These are phyloP conservation scores for Flaveria trinervia DNA, from an alignment of 129 eudicot genomes.

Conservation along the genomic window DNA sequence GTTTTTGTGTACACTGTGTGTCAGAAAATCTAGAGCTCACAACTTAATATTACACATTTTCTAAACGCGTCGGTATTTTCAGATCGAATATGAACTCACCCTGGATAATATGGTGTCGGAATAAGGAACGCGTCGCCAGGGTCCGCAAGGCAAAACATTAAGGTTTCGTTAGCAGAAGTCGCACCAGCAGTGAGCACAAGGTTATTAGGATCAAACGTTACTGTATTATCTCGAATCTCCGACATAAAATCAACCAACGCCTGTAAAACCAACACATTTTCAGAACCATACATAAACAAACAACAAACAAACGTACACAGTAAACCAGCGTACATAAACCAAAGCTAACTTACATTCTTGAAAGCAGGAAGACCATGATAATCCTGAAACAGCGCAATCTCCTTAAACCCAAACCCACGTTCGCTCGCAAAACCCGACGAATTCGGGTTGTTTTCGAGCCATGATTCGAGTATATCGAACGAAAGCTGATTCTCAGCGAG, in stretches of 20 bases:
- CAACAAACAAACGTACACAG: too few relatives aligned
- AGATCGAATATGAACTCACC: not conserved
- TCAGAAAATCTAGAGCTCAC: too few relatives aligned
- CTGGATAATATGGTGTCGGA: constrained; percentile 94
- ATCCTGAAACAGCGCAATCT: constrained; percentile 93
- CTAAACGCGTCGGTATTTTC: not conserved
- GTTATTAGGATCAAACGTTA: constrained; percentile 54
- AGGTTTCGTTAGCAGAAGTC: constrained; percentile 73
- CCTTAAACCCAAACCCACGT: constrained; percentile 64
- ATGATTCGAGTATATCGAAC: constrained; percentile 75
- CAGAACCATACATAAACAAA: not conserved
- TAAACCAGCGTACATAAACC: not conserved
- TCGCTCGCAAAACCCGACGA: constrained; percentile 53
- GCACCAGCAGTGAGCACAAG: constrained; percentile 82
- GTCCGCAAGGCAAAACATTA: constrained; percentile 71
- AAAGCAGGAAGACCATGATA: constrained; percentile 96
- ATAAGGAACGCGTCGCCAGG: constrained; percentile 76
- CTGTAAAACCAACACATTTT: constrained; percentile 34
- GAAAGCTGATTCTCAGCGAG: constrained; percentile 96
- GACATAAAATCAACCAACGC: constrained; percentile 66
- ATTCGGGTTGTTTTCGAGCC: constrained; percentile 67
- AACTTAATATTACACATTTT: too few relatives aligned
- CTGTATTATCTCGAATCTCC: constrained; percentile 68
- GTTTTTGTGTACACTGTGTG: too few relatives aligned
- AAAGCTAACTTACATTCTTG: constrained; percentile 54